Evolutionary conservation across 2,329 filamentous ascomycete genomes (phyloP), one percentile per base, ranked within the genome.

Genomic region (Orbilia brochopaga): DNA sequence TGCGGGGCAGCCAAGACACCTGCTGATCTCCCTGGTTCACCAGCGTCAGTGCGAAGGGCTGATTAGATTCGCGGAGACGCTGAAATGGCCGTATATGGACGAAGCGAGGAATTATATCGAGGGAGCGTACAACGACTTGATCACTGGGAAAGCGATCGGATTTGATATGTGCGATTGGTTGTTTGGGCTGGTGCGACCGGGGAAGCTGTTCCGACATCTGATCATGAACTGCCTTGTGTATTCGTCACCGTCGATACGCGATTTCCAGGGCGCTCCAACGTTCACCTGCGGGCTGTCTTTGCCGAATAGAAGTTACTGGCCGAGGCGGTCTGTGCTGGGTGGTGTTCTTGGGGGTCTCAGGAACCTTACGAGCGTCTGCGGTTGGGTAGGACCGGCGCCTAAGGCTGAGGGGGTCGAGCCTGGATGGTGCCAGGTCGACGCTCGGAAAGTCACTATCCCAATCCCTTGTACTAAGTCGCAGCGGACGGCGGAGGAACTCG

Each of bases 81-180:
- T 73, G 1, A 69, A 73, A 40, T 73, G 69, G 69, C 58, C 69
- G 19, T 52, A 69, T 44, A 66, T 73, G 62, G 58, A 60, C 19
- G 69, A 73, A 24, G 64, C 64, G 19, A 58, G 69, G 42, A 69
- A 73, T 42, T 73, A 67, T 48, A 69, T 69, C 15, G 69, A 73
- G 37, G 69, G 64, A 19, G 69, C 69, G 8, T 73, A 73, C 17
- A 64, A 63, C 30, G 64, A 73, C 53, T 23, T 73, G 37, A 66
- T 59, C 24, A 66, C 69, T 1, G 69, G 69, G 3, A 67, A 63
- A 23, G 58, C 62, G 15, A 69, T 73, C 17, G 62, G 62, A 10
- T 69, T 73, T 37, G 56, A 63, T 52, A 67, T 73, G 62, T 73
- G 69, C 23, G 64, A 73, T 52, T 73, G 69, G 69, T 46, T 73